Evolutionary conservation across 306 rosid genomes (phyloP).

Genomic region (Begonia fuchsioides): DNA sequence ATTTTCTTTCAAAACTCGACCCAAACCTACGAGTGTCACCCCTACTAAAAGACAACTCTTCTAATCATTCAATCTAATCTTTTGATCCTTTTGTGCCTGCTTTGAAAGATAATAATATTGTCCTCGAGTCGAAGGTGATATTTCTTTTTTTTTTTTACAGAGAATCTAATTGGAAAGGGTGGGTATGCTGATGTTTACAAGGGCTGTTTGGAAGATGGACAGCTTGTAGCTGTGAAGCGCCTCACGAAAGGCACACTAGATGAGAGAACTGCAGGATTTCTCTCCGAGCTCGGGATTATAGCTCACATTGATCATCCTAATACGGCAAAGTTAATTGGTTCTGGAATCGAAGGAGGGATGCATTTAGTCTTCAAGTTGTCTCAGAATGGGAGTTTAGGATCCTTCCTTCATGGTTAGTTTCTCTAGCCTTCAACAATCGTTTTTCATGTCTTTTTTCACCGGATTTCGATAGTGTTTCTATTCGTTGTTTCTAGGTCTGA

Average conservation of each 20-base stretch:
- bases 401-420: conserved; percentile 57
- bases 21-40: too few relatives aligned
- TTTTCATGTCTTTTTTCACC: too few relatives aligned
- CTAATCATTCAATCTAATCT: too few relatives aligned
- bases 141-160: conserved; percentile 10
- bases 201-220: conserved; percentile 51
- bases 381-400: conserved; percentile 57
- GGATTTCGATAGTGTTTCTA: too few relatives aligned
- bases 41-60: too few relatives aligned
- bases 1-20: too few relatives aligned
- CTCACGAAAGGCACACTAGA: conserved; percentile 41
- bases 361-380: conserved; percentile 58
- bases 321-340: conserved; percentile 59
- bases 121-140: too few relatives aligned
- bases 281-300: conserved; percentile 60
- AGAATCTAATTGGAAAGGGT: conserved; percentile 61
- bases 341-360: conserved; percentile 57
- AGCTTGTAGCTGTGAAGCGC: conserved; percentile 53
- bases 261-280: conserved; percentile 44
- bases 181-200: conserved; percentile 65
- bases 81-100: too few relatives aligned
- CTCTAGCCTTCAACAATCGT: neutral
- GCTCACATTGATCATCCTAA: conserved; percentile 71
- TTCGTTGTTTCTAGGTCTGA: conserved; percentile 24
- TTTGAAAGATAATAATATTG: too few relatives aligned